These are phyloP conservation scores for Venturia aucupariae DNA, from an alignment of 2,329 filamentous ascomycete species.

Conservation along the genomic window DNA sequence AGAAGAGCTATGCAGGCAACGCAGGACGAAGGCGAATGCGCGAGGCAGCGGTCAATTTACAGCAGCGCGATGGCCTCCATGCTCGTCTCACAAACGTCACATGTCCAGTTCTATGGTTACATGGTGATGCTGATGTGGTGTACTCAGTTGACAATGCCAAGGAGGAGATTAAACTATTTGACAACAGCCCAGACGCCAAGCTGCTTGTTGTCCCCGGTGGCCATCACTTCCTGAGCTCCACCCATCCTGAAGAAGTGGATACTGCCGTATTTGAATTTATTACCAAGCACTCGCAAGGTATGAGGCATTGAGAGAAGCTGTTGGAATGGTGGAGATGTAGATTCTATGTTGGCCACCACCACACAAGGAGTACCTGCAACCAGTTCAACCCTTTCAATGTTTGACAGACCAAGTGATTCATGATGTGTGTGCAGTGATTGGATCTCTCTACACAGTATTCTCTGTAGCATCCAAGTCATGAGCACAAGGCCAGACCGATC, in stretches of 20 bases:
- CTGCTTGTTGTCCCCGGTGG: conserved; percentile 38
- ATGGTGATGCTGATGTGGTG: conserved; percentile 26
- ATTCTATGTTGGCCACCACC: neutral
- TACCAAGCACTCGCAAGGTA: conserved; percentile 20
- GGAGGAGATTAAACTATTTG: conserved; percentile 41
- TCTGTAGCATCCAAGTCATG: neutral
- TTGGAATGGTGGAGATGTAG: conserved; percentile 39
- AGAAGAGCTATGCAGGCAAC: conserved; percentile 39
- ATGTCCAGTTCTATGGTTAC: conserved; percentile 36
- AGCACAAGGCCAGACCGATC: neutral
- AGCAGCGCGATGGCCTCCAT: conserved; percentile 40
- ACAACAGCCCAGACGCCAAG: conserved; percentile 33
- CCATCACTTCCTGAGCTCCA: conserved; percentile 41
- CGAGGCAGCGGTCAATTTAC: conserved; percentile 42
- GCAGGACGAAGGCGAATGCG: conserved; percentile 38
- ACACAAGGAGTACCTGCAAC: neutral
- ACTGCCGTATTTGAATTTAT: conserved; percentile 26
- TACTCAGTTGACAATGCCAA: conserved; percentile 35
- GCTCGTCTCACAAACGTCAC: conserved; percentile 36
- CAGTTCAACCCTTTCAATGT: neutral
- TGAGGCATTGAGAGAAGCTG: conserved; percentile 44
- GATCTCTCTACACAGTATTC: neutral
- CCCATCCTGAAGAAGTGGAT: conserved; percentile 38
- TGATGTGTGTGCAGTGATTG: neutral
- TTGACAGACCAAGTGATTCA: neutral